Evolutionary conservation across 2,329 filamentous ascomycete genomes (phyloP), one percentile per base, ranked within the genome.

Genomic region (Colletotrichum simmondsii): DNA sequence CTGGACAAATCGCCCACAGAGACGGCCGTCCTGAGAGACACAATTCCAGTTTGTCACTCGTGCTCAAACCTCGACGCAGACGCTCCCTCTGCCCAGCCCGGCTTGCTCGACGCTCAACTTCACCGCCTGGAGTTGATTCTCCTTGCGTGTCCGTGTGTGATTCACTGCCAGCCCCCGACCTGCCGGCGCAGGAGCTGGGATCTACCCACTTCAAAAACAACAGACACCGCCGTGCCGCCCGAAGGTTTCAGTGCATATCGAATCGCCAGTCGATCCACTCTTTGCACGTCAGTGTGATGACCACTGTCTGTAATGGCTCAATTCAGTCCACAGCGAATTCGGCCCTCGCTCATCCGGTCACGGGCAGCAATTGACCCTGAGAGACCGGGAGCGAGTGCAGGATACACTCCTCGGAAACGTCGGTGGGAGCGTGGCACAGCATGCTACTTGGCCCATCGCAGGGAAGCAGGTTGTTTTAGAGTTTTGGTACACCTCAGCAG

Each of bases 391-490:
- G 59, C 28, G 65, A 42, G 46, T 49, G 24, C 28, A 6, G 19
- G 58, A 49, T 30, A 54, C 35, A 37, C 32, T 52, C 30, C 28
- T n/a, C 26, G 56, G 30, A 67, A 72, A 49, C 37, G 32, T 42
- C n/a, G 10, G 49, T 12, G 28, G 56, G 46, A 52, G 42, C 59
- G 63, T 32, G 53, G 22, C 56, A 53, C 16, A 37, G 37, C 22
- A 64, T 24, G 37, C 10, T n/a, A 12, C 28, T 37, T 11, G 35
- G 49, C 35, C 24, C 54, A 32, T 46, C 58, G 32, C 60, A 74
- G 60, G 57, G 49, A 72, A 68, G 64, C 61, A 68, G 37, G 65
- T 65, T 72, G 56, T 57, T 72, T 74, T 74, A 74, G 57, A 72
- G 69, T 72, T 72, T 68, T 60, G 58, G 37, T 54, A 65, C 56